Percentiles rank a stretch among this genome's conserved stretches.
These are phyloP conservation scores for Dactylellina cionopaga DNA, from an alignment of 2,329 filamentous ascomycete species.

Conservation along the genomic window DNA sequence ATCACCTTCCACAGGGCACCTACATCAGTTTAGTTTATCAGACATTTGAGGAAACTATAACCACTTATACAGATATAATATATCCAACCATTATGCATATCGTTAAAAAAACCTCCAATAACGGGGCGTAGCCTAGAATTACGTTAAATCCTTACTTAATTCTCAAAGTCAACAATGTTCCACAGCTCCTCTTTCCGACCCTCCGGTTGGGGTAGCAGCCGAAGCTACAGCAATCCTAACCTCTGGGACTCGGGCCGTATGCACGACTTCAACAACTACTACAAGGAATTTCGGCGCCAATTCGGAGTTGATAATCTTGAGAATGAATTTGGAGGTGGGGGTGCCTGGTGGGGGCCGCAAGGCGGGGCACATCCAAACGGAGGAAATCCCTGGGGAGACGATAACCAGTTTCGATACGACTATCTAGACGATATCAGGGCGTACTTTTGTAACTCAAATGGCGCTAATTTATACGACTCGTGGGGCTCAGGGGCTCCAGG, in stretches of 20 bases:
- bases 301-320: neutral
- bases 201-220: neutral
- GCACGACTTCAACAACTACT: constrained; percentile 23
- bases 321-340: neutral
- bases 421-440: constrained; percentile 30
- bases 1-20: too few relatives aligned
- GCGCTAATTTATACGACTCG: constrained; percentile 6
- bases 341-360: neutral
- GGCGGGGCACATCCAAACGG: neutral
- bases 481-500: too few relatives aligned
- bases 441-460: neutral
- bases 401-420: constrained; percentile 20
- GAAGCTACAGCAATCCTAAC: too few relatives aligned
- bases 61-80: too few relatives aligned
- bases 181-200: neutral
- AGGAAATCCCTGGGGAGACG: neutral
- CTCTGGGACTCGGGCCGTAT: neutral
- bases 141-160: too few relatives aligned
- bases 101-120: too few relatives aligned
- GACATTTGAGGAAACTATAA: too few relatives aligned
- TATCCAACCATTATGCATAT: too few relatives aligned
- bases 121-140: neutral
- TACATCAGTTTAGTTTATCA: too few relatives aligned
- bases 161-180: too few relatives aligned
- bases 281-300: constrained; percentile 7